A percentile compares a stretch with the other conserved stretches of the same genome.
Evolutionary conservation across 164 flowering plant species (phyloP).

Genomic region (Vitis cinerea): DNA sequence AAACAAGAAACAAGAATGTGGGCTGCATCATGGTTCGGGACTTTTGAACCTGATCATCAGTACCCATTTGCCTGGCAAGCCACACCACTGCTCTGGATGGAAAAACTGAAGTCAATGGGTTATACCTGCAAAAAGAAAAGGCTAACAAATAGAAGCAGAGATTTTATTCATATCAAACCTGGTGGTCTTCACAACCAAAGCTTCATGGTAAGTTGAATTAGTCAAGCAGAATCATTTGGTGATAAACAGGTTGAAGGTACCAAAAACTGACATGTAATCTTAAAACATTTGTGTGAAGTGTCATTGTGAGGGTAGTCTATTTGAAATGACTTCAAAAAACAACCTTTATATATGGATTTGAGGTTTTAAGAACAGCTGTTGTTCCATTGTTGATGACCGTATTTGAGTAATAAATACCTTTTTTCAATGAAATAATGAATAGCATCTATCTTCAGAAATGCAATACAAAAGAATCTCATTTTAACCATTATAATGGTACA

Average conservation of each 20-base stretch:
- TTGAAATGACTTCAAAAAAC: background rate
- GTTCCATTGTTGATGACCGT: background rate
- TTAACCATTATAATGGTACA: background rate
- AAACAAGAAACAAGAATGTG: too few species aligned
- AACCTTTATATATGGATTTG: background rate
- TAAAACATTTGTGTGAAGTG: background rate
- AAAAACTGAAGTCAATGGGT: too few species aligned
- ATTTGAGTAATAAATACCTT: background rate
- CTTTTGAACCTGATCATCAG: too few species aligned
- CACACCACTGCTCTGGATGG: too few species aligned
- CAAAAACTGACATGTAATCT: slow-evolving; percentile 9
- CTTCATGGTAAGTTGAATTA: too few species aligned
- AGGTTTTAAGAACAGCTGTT: background rate
- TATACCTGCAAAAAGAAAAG: background rate
- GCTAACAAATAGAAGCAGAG: background rate
- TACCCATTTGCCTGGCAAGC: too few species aligned
- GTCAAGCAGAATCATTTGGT: background rate
- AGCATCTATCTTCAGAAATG: background rate
- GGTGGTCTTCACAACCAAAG: too few species aligned
- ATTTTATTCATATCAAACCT: too few species aligned
- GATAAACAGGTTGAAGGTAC: background rate
- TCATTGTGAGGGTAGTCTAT: background rate
- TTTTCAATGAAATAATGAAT: background rate
- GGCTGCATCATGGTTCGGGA: too few species aligned
- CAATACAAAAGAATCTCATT: background rate